phyloP scores from a whole-genome alignment of 352 stramenopile species.

The Pythium sp. region DNA sequence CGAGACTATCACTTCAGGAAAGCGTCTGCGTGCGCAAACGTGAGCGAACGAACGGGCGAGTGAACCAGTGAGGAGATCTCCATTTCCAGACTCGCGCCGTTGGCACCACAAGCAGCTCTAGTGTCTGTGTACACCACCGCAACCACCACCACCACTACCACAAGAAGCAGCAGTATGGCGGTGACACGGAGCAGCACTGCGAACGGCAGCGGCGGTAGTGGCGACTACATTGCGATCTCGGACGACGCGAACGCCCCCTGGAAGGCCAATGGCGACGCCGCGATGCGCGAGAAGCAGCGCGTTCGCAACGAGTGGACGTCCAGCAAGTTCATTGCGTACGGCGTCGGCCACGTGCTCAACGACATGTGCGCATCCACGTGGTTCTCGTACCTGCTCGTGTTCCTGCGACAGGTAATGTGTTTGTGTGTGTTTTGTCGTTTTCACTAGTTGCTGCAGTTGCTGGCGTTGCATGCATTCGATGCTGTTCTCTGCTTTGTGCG shows the following conservation, averaged over 20 bases:
- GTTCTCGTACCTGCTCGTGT: constrained; percentile 88
- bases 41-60: neutral
- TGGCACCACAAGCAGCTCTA: neutral
- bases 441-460: neutral
- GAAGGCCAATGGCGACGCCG: neutral
- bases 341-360: constrained; percentile 83
- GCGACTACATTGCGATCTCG: constrained; percentile 19
- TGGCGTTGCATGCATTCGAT: neutral
- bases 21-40: neutral
- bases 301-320: constrained; percentile 43
- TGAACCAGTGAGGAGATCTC: neutral
- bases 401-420: constrained; percentile 46
- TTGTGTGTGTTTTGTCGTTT: neutral
- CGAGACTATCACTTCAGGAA: constrained; percentile 7
- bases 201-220: constrained; percentile 1
- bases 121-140: neutral
- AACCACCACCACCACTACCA: too few relatives aligned
- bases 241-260: constrained; percentile 1
- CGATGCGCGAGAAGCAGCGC: constrained; percentile 8
- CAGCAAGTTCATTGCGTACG: constrained; percentile 64
- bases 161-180: neutral
- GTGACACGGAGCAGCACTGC: neutral
- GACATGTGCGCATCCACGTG: constrained; percentile 88
- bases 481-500: neutral
- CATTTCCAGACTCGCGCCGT: constrained; percentile 10